Conservation (phyloP, 768 basidiomycete genomes). For the Brasilioporus rufonigricans region DNA sequence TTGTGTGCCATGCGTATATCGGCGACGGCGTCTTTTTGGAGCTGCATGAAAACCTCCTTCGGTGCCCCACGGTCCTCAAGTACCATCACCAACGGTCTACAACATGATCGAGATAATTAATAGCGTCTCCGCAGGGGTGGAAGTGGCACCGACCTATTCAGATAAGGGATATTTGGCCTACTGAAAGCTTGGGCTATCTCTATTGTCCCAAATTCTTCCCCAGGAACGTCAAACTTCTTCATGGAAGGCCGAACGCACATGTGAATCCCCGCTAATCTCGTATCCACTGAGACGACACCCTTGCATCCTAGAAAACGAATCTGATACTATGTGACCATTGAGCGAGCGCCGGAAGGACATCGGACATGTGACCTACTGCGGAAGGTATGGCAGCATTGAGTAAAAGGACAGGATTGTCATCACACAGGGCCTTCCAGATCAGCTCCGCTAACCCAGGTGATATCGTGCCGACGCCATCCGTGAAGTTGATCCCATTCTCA, state of each 20-base stretch:
- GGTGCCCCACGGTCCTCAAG: slow-evolving; percentile 73
- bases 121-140: not conserved
- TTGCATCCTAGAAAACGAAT: slow-evolving; percentile 85
- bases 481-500: slow-evolving; percentile 46
- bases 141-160: slow-evolving; percentile 65
- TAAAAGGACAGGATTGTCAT: slow-evolving; percentile 36
- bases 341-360: not conserved
- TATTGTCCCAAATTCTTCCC: slow-evolving; percentile 52
- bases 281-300: slow-evolving; percentile 74
- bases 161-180: slow-evolving; percentile 57
- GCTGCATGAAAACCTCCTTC: slow-evolving; percentile 51
- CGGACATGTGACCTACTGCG: slow-evolving; percentile 46
- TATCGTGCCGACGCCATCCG: slow-evolving; percentile 83
- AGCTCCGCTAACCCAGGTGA: slow-evolving; percentile 52
- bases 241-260: slow-evolving; percentile 74
- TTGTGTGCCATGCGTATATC: slow-evolving; percentile 56
- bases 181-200: slow-evolving; percentile 71
- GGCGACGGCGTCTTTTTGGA: slow-evolving; percentile 47
- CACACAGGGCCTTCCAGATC: slow-evolving; percentile 60
- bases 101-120: not conserved
- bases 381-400: slow-evolving; percentile 46
- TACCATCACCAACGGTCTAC: slow-evolving; percentile 71
- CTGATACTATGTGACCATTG: slow-evolving; percentile 50
- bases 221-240: slow-evolving; percentile 65
- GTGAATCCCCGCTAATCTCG: slow-evolving; percentile 46